Base-by-base conservation (phyloP, 164 flowering plant species). In the Berberis thunbergii region DNA sequence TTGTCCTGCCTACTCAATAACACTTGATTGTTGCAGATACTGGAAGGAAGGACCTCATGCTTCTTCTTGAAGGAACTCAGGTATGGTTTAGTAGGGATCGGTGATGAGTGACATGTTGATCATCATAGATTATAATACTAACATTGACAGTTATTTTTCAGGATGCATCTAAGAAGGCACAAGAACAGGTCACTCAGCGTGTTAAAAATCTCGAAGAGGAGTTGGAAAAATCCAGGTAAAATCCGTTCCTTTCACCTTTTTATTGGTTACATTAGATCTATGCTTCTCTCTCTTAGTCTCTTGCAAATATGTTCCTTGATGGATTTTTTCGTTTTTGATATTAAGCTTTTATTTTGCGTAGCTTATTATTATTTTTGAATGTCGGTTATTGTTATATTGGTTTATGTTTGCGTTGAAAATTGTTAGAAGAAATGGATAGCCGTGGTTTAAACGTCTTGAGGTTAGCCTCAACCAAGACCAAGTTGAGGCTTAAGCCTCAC, bases 191-290 rank as follows among this genome's bases (percentile, higher is more conserved):
- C 64, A 50, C 69, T 49, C 88, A 79, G 49, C 85, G 82, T 40
- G 60, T 75, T 50, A 83, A 72, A 77, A 61, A 43, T 71, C 89
- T 91, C 13, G 93, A 91, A 70, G 97, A 87, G 60, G 91, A 89
- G 42, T 48, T 89, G 66, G 77, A 72, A 13, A 86, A 83, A 62
- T 72, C 74, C 26, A 80, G 87, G 97, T 88, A 73, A 61, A 54
- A n/a, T 45, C 0, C 8, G 13, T n/a, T 8, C 41, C 10, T 26
- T 45, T 61, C 10, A 4, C 8, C 63, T 13, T 26, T 26, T 43
- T 2, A 38, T 2, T 6, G 10, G 0, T 59, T 13, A 8, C 26
- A 13, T 60, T 4, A 46, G 5, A 43, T 52, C 7, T 9, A 53
- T 52, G 26, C 26, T 26, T 26, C 26, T 26, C 26, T 26, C 26